Conservation (phyloP, 2,329 filamentous ascomycete genomes). For the Botrytis cinerea region DNA sequence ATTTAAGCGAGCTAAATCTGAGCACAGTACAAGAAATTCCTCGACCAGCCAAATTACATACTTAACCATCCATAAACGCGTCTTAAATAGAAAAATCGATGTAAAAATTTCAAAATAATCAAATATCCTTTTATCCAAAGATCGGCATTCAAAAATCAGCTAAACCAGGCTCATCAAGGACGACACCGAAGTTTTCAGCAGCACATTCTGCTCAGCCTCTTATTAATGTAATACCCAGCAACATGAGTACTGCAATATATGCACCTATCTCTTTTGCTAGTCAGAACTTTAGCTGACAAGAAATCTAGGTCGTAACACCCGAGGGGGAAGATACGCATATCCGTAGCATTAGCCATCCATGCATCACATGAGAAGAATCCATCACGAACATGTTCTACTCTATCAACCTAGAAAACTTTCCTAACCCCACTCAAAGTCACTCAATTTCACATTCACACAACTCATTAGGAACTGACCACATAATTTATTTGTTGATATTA, state of each 20-base stretch:
- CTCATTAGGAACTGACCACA: neutral
- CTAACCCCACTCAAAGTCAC: too few species aligned
- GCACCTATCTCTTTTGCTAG: neutral
- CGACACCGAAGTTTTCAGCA: neutral
- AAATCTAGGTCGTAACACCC: too few species aligned
- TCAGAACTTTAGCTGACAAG: neutral
- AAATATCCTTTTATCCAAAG: neutral
- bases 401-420: too few species aligned
- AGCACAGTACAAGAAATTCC: neutral
- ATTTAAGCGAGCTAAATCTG: neutral
- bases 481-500: conserved; percentile 4
- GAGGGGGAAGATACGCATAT: too few species aligned
- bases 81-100: too few species aligned
- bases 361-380: too few species aligned
- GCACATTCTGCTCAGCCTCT: neutral
- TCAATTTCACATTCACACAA: neutral
- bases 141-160: neutral
- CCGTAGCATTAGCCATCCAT: too few species aligned
- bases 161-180: neutral
- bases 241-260: neutral
- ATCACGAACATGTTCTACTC: too few species aligned
- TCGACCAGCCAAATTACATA: too few species aligned
- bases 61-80: too few species aligned
- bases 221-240: neutral
- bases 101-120: too few species aligned